phyloP scores from a whole-genome alignment of 108 stramenopile genomes.

The Pseudonitzschia delicatissima region DNA sequence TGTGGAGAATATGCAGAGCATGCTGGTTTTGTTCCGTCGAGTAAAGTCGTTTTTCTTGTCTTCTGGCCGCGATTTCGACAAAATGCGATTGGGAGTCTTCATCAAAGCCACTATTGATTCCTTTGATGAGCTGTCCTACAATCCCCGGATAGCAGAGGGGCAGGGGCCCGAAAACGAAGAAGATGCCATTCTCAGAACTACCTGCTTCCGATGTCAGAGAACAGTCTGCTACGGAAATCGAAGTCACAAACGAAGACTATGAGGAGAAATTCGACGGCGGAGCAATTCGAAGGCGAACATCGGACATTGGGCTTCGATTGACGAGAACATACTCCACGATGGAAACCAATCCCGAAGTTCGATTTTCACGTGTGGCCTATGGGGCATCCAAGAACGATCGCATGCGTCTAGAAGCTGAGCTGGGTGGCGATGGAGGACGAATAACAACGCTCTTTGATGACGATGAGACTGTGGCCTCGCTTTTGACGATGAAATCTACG shows the following conservation, averaged over 20 bases:
- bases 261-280: slow-evolving; percentile 35
- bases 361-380: slow-evolving; percentile 72
- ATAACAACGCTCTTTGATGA: slow-evolving; percentile 59
- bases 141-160: neutral
- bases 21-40: slow-evolving; percentile 37
- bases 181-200: too few relatives aligned
- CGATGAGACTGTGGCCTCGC: slow-evolving; percentile 81
- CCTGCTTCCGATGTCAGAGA: slow-evolving; percentile 8
- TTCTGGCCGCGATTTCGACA: neutral
- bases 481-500: slow-evolving; percentile 30
- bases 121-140: slow-evolving; percentile 33
- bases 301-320: slow-evolving; percentile 31
- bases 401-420: slow-evolving; percentile 70
- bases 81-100: slow-evolving; percentile 13
- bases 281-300: slow-evolving; percentile 19
- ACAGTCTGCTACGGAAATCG: neutral
- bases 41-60: slow-evolving; percentile 12
- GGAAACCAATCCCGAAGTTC: slow-evolving; percentile 31
- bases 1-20: slow-evolving; percentile 35
- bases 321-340: slow-evolving; percentile 31
- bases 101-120: slow-evolving; percentile 27
- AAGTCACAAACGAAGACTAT: slow-evolving; percentile 1
- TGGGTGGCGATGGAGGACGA: slow-evolving; percentile 11
- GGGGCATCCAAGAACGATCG: slow-evolving; percentile 78
- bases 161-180: slow-evolving; percentile 13